Evolutionary conservation across 352 stramenopile genomes (phyloP), one percentile per base, ranked within the genome.

Genomic region (Phytophthora aleatoria): DNA sequence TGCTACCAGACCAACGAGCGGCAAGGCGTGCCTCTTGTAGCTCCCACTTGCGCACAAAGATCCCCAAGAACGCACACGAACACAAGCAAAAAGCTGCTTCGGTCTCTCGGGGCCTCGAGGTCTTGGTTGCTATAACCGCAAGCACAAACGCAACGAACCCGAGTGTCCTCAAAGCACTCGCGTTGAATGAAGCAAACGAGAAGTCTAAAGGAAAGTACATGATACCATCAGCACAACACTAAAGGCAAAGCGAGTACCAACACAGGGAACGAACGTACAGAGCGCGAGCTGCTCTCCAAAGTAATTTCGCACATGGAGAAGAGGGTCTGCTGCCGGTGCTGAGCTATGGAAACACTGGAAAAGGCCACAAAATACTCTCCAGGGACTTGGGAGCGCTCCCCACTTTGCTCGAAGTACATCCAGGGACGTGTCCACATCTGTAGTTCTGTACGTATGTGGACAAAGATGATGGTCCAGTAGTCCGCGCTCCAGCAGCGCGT

Each of bases 251-350:
- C n/a, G 10, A 26, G 5, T 4, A 41, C 2, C 10, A 38, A 3
- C 8, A 38, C 33, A 30, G 16, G 15, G 13, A 12, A 20, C 31
- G 20, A 42, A 84, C 83, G 38, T 76, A 94, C 85, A 94, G 5
- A 94, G 62, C 16, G 81, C 85, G 36, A 94, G 61, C 39, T 94
- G 77, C 57, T 94, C 85, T 39, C 85, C 85, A 60, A 94, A 94
- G 69, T 94, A 94, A 69, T 90, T 88, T 50, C 81, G 81, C 5
- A 94, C 64, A 56, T 88, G 74, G 9, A 70, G 26, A 6, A 90
- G 58, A 10, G 80, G 79, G 51, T 92, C 80, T 38, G 58, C 65
- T 35, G 75, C 50, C 2, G 78, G 36, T 30, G 49, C 43, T 8
- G 30, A 38, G 15, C 38, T 35, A n/a, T 36, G 15, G 9, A 50